Evolutionary conservation across 2,329 filamentous ascomycete genomes (phyloP), one percentile per base, ranked within the genome.

Genomic region (Colletotrichum sp.): DNA sequence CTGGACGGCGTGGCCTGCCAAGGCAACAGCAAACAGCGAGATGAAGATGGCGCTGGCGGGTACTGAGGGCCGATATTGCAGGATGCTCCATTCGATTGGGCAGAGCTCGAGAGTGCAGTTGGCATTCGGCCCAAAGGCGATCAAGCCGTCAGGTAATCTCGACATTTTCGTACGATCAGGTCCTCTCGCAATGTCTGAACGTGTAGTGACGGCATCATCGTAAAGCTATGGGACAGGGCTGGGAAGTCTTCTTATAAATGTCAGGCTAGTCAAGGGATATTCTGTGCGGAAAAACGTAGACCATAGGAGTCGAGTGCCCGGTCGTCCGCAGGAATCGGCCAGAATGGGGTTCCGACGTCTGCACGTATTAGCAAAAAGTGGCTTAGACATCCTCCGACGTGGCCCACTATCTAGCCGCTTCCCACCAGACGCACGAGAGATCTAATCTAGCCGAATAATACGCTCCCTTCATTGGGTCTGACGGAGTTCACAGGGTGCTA

Each of bases 91-190:
- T 75, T 87, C 82, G 21, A 88, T 64, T 6, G 86, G 84, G 78
- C 88, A 89, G 32, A 88, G 59, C 0, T 84, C 85, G n/a, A 89
- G 83, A 0, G 87, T 89, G 81, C 88, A 89, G 77, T 87, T 89
- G 73, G 84, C 82, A 2, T 82, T 30, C 6, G 87, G 84, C n/a
- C 88, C 87, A 69, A 88, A 89, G 26, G 73, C 63, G 62, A 82
- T 73, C 32, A 79, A 69, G 13, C 72, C 77, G 70, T 74, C 16
- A 1, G 74, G 78, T 8, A 79, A 71, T 13, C 1, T 24, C 9
- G 34, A 71, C 68, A 32, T 39, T 34, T 15, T 52, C 4, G 5
- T 28, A 34, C 2, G 12, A 5, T 15, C 28, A 39, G 18, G 21
- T 32, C n/a, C 12, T 9, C 6, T 49, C 18, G 6, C 5, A 49